Conservation (phyloP, 2,329 filamentous ascomycete species). For the Bipolaris zeicola region DNA sequence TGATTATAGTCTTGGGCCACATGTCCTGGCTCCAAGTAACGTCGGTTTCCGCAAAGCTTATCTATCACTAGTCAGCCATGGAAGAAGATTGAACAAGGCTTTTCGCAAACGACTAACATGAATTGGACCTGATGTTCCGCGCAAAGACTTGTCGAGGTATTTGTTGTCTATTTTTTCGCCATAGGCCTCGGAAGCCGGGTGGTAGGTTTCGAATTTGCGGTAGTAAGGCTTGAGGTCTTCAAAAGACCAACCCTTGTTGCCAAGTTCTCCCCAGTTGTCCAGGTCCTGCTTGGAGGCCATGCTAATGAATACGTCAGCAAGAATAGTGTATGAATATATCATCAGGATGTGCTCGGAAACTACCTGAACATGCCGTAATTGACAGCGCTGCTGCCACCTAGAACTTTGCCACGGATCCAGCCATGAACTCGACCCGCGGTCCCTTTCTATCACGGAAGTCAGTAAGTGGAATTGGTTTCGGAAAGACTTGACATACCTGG, state of each 20-base stretch:
- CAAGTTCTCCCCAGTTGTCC: slow-evolving; percentile 50
- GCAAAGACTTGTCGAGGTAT: slow-evolving; percentile 31
- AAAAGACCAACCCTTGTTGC: slow-evolving; percentile 49
- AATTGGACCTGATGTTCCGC: slow-evolving; percentile 35
- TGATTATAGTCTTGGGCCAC: slow-evolving; percentile 36
- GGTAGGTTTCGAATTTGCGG: slow-evolving; percentile 45
- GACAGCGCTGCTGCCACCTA: slow-evolving; percentile 49
- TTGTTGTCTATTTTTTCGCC: slow-evolving; percentile 30
- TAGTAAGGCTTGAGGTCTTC: slow-evolving; percentile 44
- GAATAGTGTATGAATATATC: too few relatives aligned
- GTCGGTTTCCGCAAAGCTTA: slow-evolving; percentile 32
- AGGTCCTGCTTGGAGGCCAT: slow-evolving; percentile 38
- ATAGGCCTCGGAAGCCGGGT: slow-evolving; percentile 26
- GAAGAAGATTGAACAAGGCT: background rate
- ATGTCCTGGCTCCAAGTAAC: slow-evolving; percentile 30
- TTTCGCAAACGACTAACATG: slow-evolving; percentile 19
- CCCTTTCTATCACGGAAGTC: slow-evolving; percentile 26
- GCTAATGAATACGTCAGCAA: slow-evolving; percentile 7
- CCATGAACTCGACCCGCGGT: slow-evolving; percentile 28
- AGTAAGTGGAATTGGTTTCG: background rate
- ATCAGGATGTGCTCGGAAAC: background rate
- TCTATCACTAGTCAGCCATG: slow-evolving; percentile 15
- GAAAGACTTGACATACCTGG: slow-evolving; percentile 20
- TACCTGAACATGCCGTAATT: slow-evolving; percentile 40
- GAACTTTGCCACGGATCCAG: slow-evolving; percentile 37